phyloP scores from a whole-genome alignment of 1,284 basidiomycete species.

The Hymenochaete sp. region DNA sequence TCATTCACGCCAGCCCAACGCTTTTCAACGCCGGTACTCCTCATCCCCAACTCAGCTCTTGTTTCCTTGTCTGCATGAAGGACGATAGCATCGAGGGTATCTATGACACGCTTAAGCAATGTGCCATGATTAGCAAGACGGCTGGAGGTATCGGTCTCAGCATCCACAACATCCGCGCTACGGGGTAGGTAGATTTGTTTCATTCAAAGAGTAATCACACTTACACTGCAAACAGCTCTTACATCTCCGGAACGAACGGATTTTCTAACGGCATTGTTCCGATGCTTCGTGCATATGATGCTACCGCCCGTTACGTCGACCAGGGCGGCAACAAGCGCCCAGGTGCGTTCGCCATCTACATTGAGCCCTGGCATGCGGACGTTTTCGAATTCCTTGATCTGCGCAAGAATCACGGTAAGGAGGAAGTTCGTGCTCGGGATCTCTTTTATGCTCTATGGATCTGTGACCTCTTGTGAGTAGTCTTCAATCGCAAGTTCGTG shows the following conservation, averaged over 20 bases:
- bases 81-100: slow-evolving; percentile 99
- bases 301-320: slow-evolving; percentile 98
- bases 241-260: slow-evolving; percentile 93
- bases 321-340: slow-evolving; percentile 99
- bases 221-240: slow-evolving; percentile 42
- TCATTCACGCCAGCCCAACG: slow-evolving; percentile 97
- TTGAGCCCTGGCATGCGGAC: slow-evolving; percentile 98
- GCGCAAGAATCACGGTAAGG: slow-evolving; percentile 99
- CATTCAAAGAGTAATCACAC: slow-evolving; percentile 20
- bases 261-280: slow-evolving; percentile 99
- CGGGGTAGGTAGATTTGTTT: slow-evolving; percentile 54
- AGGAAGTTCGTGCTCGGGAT: slow-evolving; percentile 94
- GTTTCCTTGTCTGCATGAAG: slow-evolving; percentile 98
- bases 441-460: slow-evolving; percentile 99
- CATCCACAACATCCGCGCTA: slow-evolving; percentile 96
- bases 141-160: slow-evolving; percentile 96
- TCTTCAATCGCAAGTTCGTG: neutral
- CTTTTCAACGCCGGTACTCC: slow-evolving; percentile 99
- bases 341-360: slow-evolving; percentile 95
- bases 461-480: slow-evolving; percentile 85
- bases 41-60: slow-evolving; percentile 90
- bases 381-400: slow-evolving; percentile 97
- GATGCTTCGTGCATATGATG: slow-evolving; percentile 98
- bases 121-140: slow-evolving; percentile 99
- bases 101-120: slow-evolving; percentile 97